Base-by-base conservation (phyloP, 495 filamentous ascomycete species). In the Penicillium roqueforti region DNA sequence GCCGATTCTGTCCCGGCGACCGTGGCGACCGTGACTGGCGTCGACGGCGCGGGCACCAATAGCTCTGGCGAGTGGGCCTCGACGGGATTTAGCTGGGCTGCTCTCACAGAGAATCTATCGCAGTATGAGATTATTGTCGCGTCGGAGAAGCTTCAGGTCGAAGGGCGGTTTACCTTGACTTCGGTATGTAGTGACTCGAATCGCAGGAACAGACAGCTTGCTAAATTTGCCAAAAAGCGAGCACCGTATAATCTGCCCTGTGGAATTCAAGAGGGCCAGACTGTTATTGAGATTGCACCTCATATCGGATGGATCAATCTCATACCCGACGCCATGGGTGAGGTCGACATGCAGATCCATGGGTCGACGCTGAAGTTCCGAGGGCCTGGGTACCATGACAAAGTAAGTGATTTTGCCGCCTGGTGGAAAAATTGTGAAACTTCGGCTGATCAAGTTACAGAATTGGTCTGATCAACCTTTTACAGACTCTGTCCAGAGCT, bases 301-400 rank as follows among this genome's bases (percentile, higher is more conserved):
- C 48, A 69, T 32, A 55, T 76, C 5, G 69, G 71, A 8, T 76
- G 73, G 75, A 62, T 61, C 3, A 68, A 60, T 39, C 54, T 72
- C 2, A 42, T 72, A 1, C 69, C 73, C 1, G 71, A 70, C 36
- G 66, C 67, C 1, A 49, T 53, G 6, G 69, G 57, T 1, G 53
- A 16, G 4, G 69, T 71, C 0, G 66, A 72, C 36, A 37, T 75
- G 28, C 51, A 9, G 0, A 57, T 76, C 0, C 45, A 53, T 20
- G 71, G 68, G 0, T 57, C 56, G 10, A 20, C 23, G 28, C 11
- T 76, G 9, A 38, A 26, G 16, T 77, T 76, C 47, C 59, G 56
- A 18, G 73, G 75, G 1, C 46, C 59, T 16, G 73, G 60, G 19
- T 77, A 74, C 53, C 71, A 74, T 54, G 75, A 77, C 45, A 70